A percentile compares a stretch with the other conserved stretches of the same genome.
phyloP scores from a whole-genome alignment of 169 alveolate genomes.

The Plasmodium cynomolgi region DNA sequence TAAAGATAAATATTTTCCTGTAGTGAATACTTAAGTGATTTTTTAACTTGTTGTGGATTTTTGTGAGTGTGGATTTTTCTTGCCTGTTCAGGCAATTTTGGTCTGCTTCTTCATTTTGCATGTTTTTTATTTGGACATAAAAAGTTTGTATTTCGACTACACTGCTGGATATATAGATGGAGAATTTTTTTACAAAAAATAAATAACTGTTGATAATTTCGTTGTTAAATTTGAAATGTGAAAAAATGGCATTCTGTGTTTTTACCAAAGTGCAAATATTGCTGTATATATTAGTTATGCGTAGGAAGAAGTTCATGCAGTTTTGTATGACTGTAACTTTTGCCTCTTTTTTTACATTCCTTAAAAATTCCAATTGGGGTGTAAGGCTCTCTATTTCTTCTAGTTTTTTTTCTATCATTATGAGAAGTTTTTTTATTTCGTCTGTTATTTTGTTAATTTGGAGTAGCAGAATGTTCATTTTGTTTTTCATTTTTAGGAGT shows the following conservation, averaged over 20 bases:
- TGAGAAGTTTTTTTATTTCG: constrained; percentile 16
- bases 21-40: constrained; percentile 11
- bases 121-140: constrained; percentile 29
- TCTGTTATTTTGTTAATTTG: constrained; percentile 32
- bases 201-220: constrained; percentile 23
- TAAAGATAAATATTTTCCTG: constrained; percentile 46
- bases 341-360: constrained; percentile 1
- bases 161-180: constrained; percentile 14
- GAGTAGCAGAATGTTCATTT: constrained; percentile 2
- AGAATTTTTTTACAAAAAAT: constrained; percentile 29
- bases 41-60: neutral
- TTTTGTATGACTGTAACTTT: constrained; percentile 17
- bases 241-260: constrained; percentile 15
- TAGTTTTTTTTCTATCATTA: constrained; percentile 15
- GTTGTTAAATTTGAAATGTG: constrained; percentile 24
- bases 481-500: constrained; percentile 32
- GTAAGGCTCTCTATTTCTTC: constrained; percentile 2
- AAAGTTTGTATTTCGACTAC: constrained; percentile 26
- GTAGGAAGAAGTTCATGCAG: constrained; percentile 41
- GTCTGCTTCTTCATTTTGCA: constrained; percentile 1
- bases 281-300: constrained; percentile 40
- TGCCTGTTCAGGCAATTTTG: neutral
- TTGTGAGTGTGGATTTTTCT: neutral
- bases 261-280: constrained; percentile 14
- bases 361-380: neutral